Percentiles rank a stretch among this genome's conserved stretches.
phyloP scores from a whole-genome alignment of 805 yeast species.

The Priceomyces medius region DNA sequence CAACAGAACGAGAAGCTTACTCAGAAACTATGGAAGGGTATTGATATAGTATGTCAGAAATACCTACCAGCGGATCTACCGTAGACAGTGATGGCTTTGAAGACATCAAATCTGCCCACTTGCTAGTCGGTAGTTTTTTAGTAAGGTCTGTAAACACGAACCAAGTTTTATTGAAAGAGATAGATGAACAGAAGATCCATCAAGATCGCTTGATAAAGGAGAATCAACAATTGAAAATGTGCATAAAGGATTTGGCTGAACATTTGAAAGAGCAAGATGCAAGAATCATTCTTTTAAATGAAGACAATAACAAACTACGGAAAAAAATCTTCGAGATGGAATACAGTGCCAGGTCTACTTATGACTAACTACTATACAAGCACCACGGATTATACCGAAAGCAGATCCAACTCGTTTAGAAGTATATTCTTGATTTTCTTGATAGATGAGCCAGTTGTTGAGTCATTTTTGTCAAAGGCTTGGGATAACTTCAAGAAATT shows the following conservation, averaged over 20 bases:
- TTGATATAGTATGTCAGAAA: background rate
- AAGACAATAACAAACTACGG: background rate
- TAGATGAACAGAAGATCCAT: background rate
- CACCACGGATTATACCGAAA: background rate
- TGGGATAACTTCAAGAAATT: background rate
- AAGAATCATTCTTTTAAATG: background rate
- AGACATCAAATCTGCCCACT: background rate
- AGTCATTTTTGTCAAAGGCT: background rate
- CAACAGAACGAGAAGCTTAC: background rate
- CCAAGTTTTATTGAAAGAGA: background rate
- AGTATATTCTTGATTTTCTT: conserved; percentile 3
- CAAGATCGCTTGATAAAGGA: background rate
- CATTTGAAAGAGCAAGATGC: background rate
- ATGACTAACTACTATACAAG: background rate
- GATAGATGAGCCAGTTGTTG: background rate
- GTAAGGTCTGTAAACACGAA: background rate
- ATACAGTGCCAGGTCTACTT: background rate
- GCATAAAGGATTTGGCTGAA: background rate
- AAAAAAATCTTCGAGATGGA: background rate
- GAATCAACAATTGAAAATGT: background rate
- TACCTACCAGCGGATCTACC: background rate
- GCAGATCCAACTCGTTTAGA: conserved; percentile 1
- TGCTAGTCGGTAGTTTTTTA: background rate
- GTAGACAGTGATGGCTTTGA: conserved; percentile 1
- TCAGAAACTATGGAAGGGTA: background rate